Base-by-base conservation (phyloP, 441 rosid genomes). In the Bocquillonia castaneifolia region DNA sequence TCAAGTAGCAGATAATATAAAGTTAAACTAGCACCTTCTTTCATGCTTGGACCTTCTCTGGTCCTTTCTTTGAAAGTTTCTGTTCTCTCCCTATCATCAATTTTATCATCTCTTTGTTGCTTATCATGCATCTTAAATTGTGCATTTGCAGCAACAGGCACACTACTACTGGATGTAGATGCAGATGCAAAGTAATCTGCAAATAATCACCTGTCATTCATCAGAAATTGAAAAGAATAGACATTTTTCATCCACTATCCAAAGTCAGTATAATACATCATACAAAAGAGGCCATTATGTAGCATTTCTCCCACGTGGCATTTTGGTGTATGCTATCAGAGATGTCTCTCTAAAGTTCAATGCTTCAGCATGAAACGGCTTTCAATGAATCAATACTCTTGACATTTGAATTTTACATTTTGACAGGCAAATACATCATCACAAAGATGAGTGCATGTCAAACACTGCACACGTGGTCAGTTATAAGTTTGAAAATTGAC, bases 131-230 rank as follows among this genome's bases (percentile, higher is more conserved):
- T 13, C 55, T 23, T 17, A 31, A 39, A 50, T 63, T 31, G 39
- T 7, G 57, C 28, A 55, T 66, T 53, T 66, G 51, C 60, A 66
- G 60, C 39, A 17, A 26, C 4, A 37, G 32, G 69, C 61, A 65
- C 9, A 40, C 36, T 26, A 34, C 69, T 65, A 12, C 25, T 66
- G 32, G 48, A 66, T 26, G 61, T 29, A 23, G 69, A 53, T 0
- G 22, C 36, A 66, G 69, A 53, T 0, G 22, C 36, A 66, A 12
- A 9, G 48, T 31, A 37, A 26, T 53, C 51, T 66, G 52, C 48
- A n/a, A 51, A 66, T 37, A 18, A 25, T 36, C 10, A 29, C 23
- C 48, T 26, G 25, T 22, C 54, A 10, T 37, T 66, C 26, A 66
- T 52, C 25, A 66, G 37, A 52, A 52, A 22, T 23, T 36, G 45